A percentile compares a stretch with the other conserved stretches of the same genome.
Conservation (phyloP, 2,329 filamentous ascomycete genomes). For the Hyphodiscus sp. region DNA sequence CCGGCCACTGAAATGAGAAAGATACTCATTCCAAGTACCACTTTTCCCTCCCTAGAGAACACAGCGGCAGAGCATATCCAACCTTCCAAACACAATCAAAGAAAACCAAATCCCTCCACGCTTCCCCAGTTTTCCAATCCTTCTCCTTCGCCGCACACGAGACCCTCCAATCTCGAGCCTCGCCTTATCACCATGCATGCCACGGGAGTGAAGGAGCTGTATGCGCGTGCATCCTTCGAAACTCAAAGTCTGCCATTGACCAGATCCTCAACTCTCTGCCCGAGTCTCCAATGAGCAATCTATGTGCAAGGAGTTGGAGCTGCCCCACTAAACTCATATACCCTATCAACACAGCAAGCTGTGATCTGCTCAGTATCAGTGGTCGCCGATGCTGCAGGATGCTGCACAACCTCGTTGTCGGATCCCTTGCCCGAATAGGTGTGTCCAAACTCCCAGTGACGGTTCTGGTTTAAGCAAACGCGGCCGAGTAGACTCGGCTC, state of each 20-base stretch:
- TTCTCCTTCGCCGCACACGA: constrained; percentile 44
- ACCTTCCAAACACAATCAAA: constrained; percentile 95
- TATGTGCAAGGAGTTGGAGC: constrained; percentile 85
- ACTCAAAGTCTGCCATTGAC: constrained; percentile 69
- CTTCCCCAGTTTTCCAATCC: constrained; percentile 92
- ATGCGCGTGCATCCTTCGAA: constrained; percentile 68
- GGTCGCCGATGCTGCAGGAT: background rate
- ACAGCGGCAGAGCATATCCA: constrained; percentile 89
- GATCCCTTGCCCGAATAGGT: constrained; percentile 91
- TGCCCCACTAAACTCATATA: constrained; percentile 44
- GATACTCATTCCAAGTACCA: constrained; percentile 82
- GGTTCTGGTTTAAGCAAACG: constrained; percentile 84
- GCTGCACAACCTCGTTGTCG: constrained; percentile 61
- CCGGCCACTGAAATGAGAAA: background rate
- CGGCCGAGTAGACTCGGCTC: constrained; percentile 29
- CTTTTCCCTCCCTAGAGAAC: constrained; percentile 71
- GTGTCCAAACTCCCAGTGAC: constrained; percentile 92
- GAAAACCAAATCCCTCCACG: constrained; percentile 77
- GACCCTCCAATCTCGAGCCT: background rate
- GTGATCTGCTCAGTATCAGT: constrained; percentile 29
- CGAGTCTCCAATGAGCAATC: constrained; percentile 88
- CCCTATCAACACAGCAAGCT: background rate
- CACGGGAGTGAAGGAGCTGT: constrained; percentile 91
- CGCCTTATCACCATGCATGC: constrained; percentile 78
- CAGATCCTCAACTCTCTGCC: constrained; percentile 94